Evolutionary conservation across 495 filamentous ascomycete genomes (phyloP), one percentile per base, ranked within the genome.

Genomic region (Chaetomium tenue): DNA sequence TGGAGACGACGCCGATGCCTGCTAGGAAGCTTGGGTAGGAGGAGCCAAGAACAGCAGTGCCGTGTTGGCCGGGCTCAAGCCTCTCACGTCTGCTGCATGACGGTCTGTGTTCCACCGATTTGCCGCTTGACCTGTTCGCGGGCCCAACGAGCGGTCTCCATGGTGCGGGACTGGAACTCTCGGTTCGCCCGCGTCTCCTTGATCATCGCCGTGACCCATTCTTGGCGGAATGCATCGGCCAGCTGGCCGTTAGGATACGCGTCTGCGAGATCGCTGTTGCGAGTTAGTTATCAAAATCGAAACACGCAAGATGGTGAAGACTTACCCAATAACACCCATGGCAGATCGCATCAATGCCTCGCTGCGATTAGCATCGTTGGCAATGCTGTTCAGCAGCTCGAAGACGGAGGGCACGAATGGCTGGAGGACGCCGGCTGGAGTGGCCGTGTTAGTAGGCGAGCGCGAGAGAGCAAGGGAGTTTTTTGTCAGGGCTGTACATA

Each of bases 91-190:
- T 80, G 76, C 28, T 71, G 72, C 78, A 83, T 82, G 62, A 80
- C 74, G 42, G 69, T 72, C 63, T 79, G 71, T 26, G 75, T 71
- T 63, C 83, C 83, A 33, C 82, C 81, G 58, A 89, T 85, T 75
- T 98, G 94, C 66, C 91, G 88, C 83, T 97, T 97, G 72, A 98
- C 92, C 72, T 97, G 92, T 80, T 98, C 95, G 44, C 94, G 88
- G 63, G 94, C 92, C 94, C 94, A 98, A 57, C 94, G 89, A 70
- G 94, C 94, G 22, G 93, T 98, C 33, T 97, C 92, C 64, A 91
- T 87, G 7, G 94, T 98, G 57, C 92, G 90, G 20, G 81, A 48
- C 70, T 84, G 81, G 79, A 89, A 96, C 8, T 97, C 91, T 39
- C 89, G 87, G 81, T 93, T 97, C 37, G 84, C 79, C 60, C 91